Evolutionary conservation across 305 asterid species (phyloP), one percentile per base, ranked within the genome.

Genomic region (Nicotiana rustica): DNA sequence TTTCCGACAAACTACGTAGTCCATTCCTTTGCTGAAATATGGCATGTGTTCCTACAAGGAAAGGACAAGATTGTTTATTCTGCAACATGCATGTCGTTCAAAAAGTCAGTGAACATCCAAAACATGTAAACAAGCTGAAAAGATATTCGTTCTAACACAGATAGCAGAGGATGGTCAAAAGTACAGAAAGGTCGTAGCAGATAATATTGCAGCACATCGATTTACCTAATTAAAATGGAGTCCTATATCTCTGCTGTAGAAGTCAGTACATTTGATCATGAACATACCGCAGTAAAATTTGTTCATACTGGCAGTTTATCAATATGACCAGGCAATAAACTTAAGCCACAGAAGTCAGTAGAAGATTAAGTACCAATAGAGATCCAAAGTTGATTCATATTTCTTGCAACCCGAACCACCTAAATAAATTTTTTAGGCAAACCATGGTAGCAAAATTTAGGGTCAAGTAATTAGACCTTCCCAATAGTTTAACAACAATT

Each of bases 221-320:
- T 75, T 89, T 88, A 93, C 99, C 97, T 95, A 96, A 85, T 75
- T 83, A 85, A 95, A 95, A 85, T 95, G 84, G 69, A 95, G 93
- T 62, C 96, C 96, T 21, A 89, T 81, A 80, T 89, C 92, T 87
- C 99, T 92, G 91, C 99, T 93, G 80, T 90, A 93, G 88, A 94
- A 96, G 88, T 96, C 98, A 0, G 93, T 94, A 88, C 94, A 96
- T 84, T 96, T 96, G 87, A 94, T 84, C 97, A 96, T 96, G 92
- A 96, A 96, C 89, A 96, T 85, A 18, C 99, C 99, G 83, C 99
- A 96, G 81, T 94, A 98, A 60, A 69, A 96, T 90, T 98, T 96
- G 95, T 47, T 47, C 41, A 73, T 13, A 13, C 61, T 13, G n/a
- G 38, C 13, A 59, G 4, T 73, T 18, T 73, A 73, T 47, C 41